Base-by-base conservation (phyloP, 2,329 filamentous ascomycete species). In the Beauveria brongniartii region DNA sequence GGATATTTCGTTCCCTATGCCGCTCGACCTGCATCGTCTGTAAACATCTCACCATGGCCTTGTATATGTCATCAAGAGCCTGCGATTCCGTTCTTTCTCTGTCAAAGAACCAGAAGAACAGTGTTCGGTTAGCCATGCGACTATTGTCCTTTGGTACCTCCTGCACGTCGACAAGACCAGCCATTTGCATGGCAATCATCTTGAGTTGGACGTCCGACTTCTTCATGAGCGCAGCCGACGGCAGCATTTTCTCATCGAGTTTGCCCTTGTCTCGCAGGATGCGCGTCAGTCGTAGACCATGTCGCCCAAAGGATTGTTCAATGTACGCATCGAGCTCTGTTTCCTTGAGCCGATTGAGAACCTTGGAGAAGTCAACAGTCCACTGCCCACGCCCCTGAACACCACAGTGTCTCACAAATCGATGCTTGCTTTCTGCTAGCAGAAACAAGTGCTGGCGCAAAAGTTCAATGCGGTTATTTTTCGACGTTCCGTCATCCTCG, bases 51-150 rank as follows among this genome's bases (percentile, higher is more conserved):
- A 91, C 82, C 90, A 97, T 96, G 30, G 87, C 83, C 73, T 96
- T 96, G 78, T 96, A 97, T 0, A 89, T 84, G 63, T 91, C 88
- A 64, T 96, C 88, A 12, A 96, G 75, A 1, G 96, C 77, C 63
- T 88, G 83, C 22, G 82, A 80, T 54, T 87, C 79, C 7, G 89
- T 87, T 52, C 89, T 84, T 51, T 91, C 85, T 12, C 83, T 78
- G 70, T 97, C 92, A 73, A 91, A 96, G 78, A 86, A 96, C 87
- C 92, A 97, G 61, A 97, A 84, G 72, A 92, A 97, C 26, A 96
- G 82, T 0, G 92, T 96, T 57, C 91, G 86, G 64, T 87, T 90
- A 0, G 92, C 90, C 67, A 89, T 84, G 40, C 92, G 87, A 64
- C 87, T 88, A 65, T 88, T 88, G 69, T 97, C 93, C 65, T 90